phyloP scores from a whole-genome alignment of 1,284 basidiomycete species.

The Apiotrichum brassicae region DNA sequence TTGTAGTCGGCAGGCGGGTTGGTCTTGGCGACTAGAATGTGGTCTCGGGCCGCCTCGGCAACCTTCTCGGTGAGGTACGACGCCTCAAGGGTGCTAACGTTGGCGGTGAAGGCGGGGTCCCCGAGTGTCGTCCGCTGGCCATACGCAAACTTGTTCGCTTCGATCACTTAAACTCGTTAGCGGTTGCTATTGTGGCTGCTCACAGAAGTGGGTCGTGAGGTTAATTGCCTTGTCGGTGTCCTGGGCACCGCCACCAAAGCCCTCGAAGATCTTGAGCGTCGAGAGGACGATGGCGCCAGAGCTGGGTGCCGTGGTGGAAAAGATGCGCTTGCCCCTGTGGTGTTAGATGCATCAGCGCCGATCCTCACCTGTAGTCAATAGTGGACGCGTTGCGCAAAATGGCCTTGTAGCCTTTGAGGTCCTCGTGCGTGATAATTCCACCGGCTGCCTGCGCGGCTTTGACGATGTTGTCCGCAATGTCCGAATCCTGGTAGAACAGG shows the following conservation, averaged over 20 bases:
- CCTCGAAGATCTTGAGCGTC: slow-evolving; percentile 34
- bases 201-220: slow-evolving; percentile 39
- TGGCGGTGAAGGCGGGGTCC: slow-evolving; percentile 46
- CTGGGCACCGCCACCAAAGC: slow-evolving; percentile 19
- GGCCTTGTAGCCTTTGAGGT: slow-evolving; percentile 24
- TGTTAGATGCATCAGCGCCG: not conserved
- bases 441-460: slow-evolving; percentile 11
- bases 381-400: slow-evolving; percentile 20
- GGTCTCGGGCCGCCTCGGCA: slow-evolving; percentile 28
- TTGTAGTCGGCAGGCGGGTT: slow-evolving; percentile 39
- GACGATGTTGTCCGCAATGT: slow-evolving; percentile 24
- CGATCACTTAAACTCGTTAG: slow-evolving; percentile 27
- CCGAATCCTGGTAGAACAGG: slow-evolving; percentile 21
- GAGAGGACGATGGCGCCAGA: slow-evolving; percentile 30
- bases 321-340: slow-evolving; percentile 27
- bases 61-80: slow-evolving; percentile 34
- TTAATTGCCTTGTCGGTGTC: slow-evolving; percentile 24
- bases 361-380: slow-evolving; percentile 24
- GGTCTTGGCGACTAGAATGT: slow-evolving; percentile 33
- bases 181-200: not conserved
- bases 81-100: slow-evolving; percentile 42
- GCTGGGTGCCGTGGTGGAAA: slow-evolving; percentile 28
- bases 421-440: slow-evolving; percentile 25
- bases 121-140: slow-evolving; percentile 46
- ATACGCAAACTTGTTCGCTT: slow-evolving; percentile 46